Percentiles rank a stretch among this genome's conserved stretches.
These are phyloP conservation scores for Limonium bicolor DNA, from an alignment of 148 eudicot species.

Conservation along the genomic window DNA sequence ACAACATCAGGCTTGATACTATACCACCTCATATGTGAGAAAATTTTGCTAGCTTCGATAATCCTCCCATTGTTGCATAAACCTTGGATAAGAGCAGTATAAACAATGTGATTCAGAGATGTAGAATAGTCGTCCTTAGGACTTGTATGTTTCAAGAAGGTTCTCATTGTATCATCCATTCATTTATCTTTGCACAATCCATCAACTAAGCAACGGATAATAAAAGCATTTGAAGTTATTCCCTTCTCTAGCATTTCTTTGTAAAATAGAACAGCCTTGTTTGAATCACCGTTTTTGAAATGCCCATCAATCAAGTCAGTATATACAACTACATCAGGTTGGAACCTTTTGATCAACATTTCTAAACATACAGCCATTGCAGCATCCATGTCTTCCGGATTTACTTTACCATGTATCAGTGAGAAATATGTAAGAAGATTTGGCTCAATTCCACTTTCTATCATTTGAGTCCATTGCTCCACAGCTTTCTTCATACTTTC, in stretches of 20 bases:
- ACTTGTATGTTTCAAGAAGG: slow-evolving; percentile 28
- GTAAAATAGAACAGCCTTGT: slow-evolving; percentile 45
- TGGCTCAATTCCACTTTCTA: slow-evolving; percentile 39
- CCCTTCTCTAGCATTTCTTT: slow-evolving; percentile 63
- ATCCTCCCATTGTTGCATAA: slow-evolving; percentile 45
- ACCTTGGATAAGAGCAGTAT: slow-evolving; percentile 58
- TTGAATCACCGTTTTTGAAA: slow-evolving; percentile 35
- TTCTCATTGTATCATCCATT: slow-evolving; percentile 32
- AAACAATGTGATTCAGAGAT: slow-evolving; percentile 35
- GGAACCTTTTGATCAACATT: slow-evolving; percentile 54
- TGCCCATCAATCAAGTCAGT: slow-evolving; percentile 64
- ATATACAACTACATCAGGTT: slow-evolving; percentile 64
- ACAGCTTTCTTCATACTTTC: slow-evolving; percentile 60
- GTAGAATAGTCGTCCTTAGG: slow-evolving; percentile 3
- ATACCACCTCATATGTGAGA: slow-evolving; percentile 38
- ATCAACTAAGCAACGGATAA: slow-evolving; percentile 51
- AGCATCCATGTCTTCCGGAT: slow-evolving; percentile 35
- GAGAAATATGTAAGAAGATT: slow-evolving; percentile 45
- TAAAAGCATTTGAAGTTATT: slow-evolving; percentile 42
- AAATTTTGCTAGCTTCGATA: slow-evolving; percentile 47
- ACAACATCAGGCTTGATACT: slow-evolving; percentile 40
- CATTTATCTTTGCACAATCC: slow-evolving; percentile 65
- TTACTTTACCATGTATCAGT: slow-evolving; percentile 60
- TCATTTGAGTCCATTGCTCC: slow-evolving; percentile 49
- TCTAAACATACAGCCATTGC: slow-evolving; percentile 55